Evolutionary conservation across 129 eudicot genomes (phyloP).

Genomic region (Escallonia rubra): DNA sequence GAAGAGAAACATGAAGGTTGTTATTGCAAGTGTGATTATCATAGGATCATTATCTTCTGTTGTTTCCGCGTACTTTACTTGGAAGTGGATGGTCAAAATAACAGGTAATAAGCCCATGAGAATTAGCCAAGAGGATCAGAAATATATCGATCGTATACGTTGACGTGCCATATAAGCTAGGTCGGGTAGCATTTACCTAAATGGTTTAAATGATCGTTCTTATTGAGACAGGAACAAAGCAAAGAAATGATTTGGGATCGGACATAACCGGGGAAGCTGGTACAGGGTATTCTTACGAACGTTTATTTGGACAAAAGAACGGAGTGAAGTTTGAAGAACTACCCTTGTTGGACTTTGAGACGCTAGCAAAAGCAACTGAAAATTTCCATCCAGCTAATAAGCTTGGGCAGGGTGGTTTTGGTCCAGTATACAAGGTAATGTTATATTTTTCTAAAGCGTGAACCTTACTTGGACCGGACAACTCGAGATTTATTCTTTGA

Average conservation of each 20-base stretch:
- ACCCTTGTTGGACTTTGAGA: slow-evolving; percentile 27
- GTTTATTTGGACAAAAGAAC: neutral
- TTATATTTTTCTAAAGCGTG: neutral
- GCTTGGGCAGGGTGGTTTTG: slow-evolving; percentile 47
- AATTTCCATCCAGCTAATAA: slow-evolving; percentile 20
- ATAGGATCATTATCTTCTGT: neutral
- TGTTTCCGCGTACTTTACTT: neutral
- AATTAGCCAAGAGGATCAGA: neutral
- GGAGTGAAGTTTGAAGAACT: slow-evolving; percentile 21
- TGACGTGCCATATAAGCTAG: no score
- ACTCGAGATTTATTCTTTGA: neutral
- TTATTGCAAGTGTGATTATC: slow-evolving; percentile 1
- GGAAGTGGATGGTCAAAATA: slow-evolving; percentile 4
- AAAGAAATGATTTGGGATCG: slow-evolving; percentile 1
- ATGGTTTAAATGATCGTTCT: no score
- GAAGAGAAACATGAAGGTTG: neutral
- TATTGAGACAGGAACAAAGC: slow-evolving; percentile 8
- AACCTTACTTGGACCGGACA: neutral
- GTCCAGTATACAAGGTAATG: slow-evolving; percentile 36
- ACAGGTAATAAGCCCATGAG: slow-evolving; percentile 5
- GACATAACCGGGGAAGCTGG: neutral
- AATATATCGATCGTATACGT: no score
- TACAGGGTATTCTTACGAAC: neutral
- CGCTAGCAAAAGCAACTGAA: slow-evolving; percentile 27
- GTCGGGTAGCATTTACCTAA: no score